Evolutionary conservation across 179 eudicot species (phyloP), one percentile per base, ranked within the genome.

Genomic region (Actinidia polygama): DNA sequence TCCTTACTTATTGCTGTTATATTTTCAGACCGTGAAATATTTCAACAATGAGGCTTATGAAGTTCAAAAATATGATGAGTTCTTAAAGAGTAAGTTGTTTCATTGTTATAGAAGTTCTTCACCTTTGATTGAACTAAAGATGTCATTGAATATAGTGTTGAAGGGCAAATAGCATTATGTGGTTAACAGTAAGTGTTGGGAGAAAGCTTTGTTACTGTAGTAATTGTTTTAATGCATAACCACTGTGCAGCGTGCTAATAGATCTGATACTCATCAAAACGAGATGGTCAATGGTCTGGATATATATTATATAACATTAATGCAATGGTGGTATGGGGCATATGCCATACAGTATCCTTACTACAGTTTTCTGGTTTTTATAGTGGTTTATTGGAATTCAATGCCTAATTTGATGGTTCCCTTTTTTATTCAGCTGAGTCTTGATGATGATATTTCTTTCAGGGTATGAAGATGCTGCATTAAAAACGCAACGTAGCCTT

Each of bases 401-500:
- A 12, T 30, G 36, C 36, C 36, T 30, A 30, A 30, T 30, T 30
- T 30, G 36, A 30, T 30, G 36, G 76, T n/a, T 68, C 5, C 15
- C 7, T 53, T 36, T 23, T 40, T 81, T 81, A 75, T 50, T 36
- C 23, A 15, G 70, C 54, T 78, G 69, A 53, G 57, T 54, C 75
- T 14, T 55, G 50, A 62, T 26, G 49, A 18, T 75, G 19, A 73
- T 80, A 1, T 26, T 64, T 80, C 62, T 81, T 77, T 62, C 90
- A 96, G 99, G 92, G 84, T 96, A 95, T 88, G 99, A 95, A 86
- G 92, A 91, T 88, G 99, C 99, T 89, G 99, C 99, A 69, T 80
- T 96, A 74, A 90, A 93, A 90, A 95, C 99, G 82, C 99, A 96
- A 85, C 92, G 92, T 58, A 96, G 99, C 88, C 99, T 96, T 87